Evolutionary conservation across 208 protist genomes (phyloP), one percentile per base, ranked within the genome.

Genomic region (Herpetomonas muscarum): DNA sequence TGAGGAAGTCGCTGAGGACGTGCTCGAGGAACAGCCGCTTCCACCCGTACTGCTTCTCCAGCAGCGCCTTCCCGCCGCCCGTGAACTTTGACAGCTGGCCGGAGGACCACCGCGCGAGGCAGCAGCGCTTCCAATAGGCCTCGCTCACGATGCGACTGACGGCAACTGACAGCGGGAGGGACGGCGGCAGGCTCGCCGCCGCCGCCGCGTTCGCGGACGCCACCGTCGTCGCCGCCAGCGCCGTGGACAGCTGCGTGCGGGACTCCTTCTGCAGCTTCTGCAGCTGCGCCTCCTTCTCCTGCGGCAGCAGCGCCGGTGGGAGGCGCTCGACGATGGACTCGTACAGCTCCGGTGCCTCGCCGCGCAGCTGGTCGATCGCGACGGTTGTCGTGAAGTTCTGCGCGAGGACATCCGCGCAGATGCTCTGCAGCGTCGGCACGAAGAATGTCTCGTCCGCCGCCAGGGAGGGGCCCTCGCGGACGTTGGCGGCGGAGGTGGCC

Each of bases 1-100:
- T 76, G 36, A 93, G 65, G 47, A 73, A 92, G 57, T 94, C 87
- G 26, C 62, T 68, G 19, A 96, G 69, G 1, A 80, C 37, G 12
- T 77, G 70, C 70, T 96, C 87, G 4, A 96, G 68, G 45, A 80
- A 96, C 36, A 93, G 75, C 19, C 81, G 80, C 64, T 96, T 96
- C 87, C 87, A 94, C 24, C 81, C 77, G 58, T 67, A 75, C 34
- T 64, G 41, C 29, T 83, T 76, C 26, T 42, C 21, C 25, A 49
- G 56, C 10, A 74, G 55, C 24, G 70, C 42, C 30, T 74, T 54
- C 55, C 78, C 74, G 17, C 61, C 60, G 10, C 53, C 52, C 12
- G 66, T 49, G 31, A 65, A 68, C 48, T 72, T 67, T n/a, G 74
- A 81, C 32, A 96, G 67, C 68, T 94, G 85, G 13, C 90, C 90